These are phyloP conservation scores for Tuber microsphaerosporum DNA, from an alignment of 495 filamentous ascomycete genomes.

Conservation along the genomic window DNA sequence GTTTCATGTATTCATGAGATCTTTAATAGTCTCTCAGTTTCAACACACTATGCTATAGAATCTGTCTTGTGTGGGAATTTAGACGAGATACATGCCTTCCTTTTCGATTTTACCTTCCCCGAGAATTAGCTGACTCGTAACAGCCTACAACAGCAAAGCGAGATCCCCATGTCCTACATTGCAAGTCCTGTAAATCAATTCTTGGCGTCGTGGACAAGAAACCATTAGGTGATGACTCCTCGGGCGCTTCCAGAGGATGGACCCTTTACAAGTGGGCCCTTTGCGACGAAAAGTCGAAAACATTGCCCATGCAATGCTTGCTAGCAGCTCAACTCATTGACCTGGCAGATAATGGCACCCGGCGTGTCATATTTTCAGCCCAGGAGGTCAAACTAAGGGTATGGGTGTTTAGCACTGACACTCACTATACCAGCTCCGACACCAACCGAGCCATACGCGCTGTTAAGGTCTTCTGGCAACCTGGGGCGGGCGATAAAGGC, in stretches of 20 bases:
- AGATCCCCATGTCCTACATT: constrained; percentile 10
- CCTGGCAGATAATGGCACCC: constrained; percentile 20
- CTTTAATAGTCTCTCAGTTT: constrained; percentile 51
- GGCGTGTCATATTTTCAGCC: constrained; percentile 18
- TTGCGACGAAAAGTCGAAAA: constrained; percentile 47
- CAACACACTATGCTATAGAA: constrained; percentile 48
- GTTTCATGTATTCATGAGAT: constrained; percentile 16
- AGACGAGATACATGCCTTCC: constrained; percentile 31
- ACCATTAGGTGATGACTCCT: background rate
- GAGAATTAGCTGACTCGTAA: constrained; percentile 6
- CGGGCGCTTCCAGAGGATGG: constrained; percentile 13
- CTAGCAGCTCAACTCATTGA: constrained; percentile 20
- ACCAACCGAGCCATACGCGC: constrained; percentile 23
- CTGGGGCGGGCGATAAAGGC: constrained; percentile 9
- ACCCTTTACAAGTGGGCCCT: constrained; percentile 41
- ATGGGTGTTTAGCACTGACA: constrained; percentile 67
- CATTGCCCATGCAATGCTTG: constrained; percentile 44
- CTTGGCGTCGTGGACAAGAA: constrained; percentile 29
- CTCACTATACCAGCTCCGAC: constrained; percentile 50
- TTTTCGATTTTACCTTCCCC: background rate
- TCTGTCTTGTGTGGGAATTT: constrained; percentile 33
- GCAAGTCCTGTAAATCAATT: constrained; percentile 24
- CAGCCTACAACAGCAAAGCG: constrained; percentile 38
- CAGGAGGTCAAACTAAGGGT: constrained; percentile 40
- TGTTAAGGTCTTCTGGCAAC: constrained; percentile 36